These are phyloP conservation scores for Pseudonectria foliicola DNA, from an alignment of 2,329 filamentous ascomycete genomes.

Conservation along the genomic window DNA sequence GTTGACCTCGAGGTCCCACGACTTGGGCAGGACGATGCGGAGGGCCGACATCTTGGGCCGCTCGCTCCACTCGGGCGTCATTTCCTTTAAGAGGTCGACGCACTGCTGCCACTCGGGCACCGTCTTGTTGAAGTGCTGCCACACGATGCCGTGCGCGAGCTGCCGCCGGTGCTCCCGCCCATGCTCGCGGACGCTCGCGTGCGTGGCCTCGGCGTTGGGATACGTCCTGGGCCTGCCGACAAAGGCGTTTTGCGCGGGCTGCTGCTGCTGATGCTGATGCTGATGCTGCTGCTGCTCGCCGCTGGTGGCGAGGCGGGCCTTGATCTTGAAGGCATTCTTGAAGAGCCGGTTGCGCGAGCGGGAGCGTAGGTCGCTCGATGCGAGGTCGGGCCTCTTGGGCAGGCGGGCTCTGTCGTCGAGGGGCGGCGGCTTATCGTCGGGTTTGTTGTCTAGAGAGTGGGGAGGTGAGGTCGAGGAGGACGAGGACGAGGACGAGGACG, in stretches of 20 bases:
- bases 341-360: conserved; percentile 21
- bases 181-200: conserved; percentile 15
- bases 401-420: neutral
- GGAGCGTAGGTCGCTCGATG: conserved; percentile 5
- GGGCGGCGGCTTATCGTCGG: too few species aligned
- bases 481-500: neutral
- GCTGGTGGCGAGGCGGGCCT: conserved; percentile 3
- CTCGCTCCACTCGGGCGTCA: conserved; percentile 28
- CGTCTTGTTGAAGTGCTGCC: conserved; percentile 19
- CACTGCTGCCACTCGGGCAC: conserved; percentile 34
- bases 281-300: conserved; percentile 12
- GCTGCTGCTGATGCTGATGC: conserved; percentile 12
- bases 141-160: conserved; percentile 28
- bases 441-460: too few species aligned
- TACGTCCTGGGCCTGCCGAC: conserved; percentile 22
- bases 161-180: conserved; percentile 27
- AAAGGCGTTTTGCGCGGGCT: conserved; percentile 19
- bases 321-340: conserved; percentile 22
- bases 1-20: conserved; percentile 27
- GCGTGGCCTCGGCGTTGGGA: conserved; percentile 17
- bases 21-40: conserved; percentile 28
- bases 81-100: conserved; percentile 30
- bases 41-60: conserved; percentile 29
- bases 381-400: conserved; percentile 4
- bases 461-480: too few species aligned